Conservation (phyloP, 1,284 basidiomycete species). For the Cutaneotrichosporon mucoides region DNA sequence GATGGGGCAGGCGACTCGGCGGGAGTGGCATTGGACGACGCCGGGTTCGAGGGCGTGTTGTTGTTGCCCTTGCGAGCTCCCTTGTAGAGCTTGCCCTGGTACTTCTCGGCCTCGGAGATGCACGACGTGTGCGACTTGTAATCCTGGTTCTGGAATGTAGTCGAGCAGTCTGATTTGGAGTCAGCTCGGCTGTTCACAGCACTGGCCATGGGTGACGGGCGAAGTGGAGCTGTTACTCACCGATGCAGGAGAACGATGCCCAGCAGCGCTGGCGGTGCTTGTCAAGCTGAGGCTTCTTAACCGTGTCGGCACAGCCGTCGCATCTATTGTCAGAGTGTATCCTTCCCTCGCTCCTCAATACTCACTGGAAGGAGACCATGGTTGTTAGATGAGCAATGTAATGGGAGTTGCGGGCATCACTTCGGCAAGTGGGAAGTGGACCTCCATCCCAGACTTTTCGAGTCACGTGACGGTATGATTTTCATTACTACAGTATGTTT, state of each 20-base stretch:
- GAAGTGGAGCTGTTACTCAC: slow-evolving; percentile 20
- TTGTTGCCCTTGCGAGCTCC: slow-evolving; percentile 45
- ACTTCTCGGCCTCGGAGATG: slow-evolving; percentile 85
- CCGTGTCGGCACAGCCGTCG: slow-evolving; percentile 69
- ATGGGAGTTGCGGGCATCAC: background rate
- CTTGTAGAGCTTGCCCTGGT: slow-evolving; percentile 79
- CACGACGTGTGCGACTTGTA: slow-evolving; percentile 79
- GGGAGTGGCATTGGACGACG: slow-evolving; percentile 6
- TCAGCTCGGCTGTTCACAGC: too few relatives aligned
- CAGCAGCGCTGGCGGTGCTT: slow-evolving; percentile 50
- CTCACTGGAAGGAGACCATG: slow-evolving; percentile 63
- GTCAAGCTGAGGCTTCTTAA: slow-evolving; percentile 81
- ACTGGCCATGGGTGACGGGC: background rate
- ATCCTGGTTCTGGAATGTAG: slow-evolving; percentile 67
- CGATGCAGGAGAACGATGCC: slow-evolving; percentile 72
- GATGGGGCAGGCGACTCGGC: slow-evolving; percentile 18
- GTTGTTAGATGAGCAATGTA: slow-evolving; percentile 4
- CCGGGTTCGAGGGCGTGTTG: background rate
- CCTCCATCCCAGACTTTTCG: slow-evolving; percentile 1
- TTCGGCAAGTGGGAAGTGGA: too few relatives aligned
- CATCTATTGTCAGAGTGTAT: slow-evolving; percentile 46
- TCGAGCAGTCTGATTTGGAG: slow-evolving; percentile 63
- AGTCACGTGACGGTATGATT: slow-evolving; percentile 1
- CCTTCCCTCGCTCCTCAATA: slow-evolving; percentile 1
- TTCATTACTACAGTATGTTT: background rate